Evolutionary conservation across 139 green algal genomes (phyloP).

Genomic region (Eudorina sp.): DNA sequence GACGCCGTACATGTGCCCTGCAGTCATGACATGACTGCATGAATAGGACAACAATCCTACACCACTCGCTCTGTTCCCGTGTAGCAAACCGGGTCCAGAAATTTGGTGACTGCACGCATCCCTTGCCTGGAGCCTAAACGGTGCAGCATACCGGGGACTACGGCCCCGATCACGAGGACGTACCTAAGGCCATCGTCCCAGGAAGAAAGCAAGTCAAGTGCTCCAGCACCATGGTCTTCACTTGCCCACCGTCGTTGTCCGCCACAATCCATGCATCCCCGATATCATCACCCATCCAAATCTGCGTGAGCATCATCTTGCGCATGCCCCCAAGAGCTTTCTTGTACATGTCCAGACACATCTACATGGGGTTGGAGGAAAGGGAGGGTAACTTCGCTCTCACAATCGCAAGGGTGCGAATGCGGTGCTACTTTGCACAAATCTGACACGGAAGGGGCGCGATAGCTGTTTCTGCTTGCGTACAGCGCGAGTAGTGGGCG

Average conservation of each 20-base stretch:
- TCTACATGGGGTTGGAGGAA: constrained; percentile 48
- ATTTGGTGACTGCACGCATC: no score
- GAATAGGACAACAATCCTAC: no score
- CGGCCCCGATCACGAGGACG: no score
- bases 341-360: constrained; percentile 70
- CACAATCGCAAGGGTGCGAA: not conserved
- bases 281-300: constrained; percentile 44
- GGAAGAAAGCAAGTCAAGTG: constrained; percentile 92
- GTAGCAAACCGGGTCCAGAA: no score
- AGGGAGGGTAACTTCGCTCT: no score
- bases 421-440: not conserved
- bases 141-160: no score
- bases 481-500: no score
- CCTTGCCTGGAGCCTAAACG: no score
- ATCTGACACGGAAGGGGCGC: no score
- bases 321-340: constrained; percentile 74
- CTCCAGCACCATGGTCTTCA: constrained; percentile 72
- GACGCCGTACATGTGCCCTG: constrained; percentile 66
- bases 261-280: constrained; percentile 40
- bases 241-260: not conserved
- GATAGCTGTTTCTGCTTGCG: no score
- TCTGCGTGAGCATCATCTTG: constrained; percentile 72
- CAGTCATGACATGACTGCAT: no score
- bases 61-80: no score
- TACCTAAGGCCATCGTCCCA: constrained; percentile 85